These are phyloP conservation scores for Yarrowia sp. DNA, from an alignment of 805 yeast genomes.

Conservation along the genomic window DNA sequence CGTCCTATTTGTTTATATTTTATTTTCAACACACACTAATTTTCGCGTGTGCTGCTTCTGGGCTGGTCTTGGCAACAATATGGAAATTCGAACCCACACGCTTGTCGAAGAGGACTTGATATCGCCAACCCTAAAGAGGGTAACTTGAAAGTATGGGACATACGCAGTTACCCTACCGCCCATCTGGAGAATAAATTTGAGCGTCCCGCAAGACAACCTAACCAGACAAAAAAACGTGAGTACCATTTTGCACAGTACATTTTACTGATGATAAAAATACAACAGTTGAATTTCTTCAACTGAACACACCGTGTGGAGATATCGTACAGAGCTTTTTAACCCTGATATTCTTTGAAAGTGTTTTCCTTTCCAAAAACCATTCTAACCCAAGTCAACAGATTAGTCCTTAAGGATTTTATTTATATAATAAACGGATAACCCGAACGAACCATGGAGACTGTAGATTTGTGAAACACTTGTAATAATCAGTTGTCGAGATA, in stretches of 20 bases:
- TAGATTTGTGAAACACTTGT: too few species aligned
- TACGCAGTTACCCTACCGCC: slow-evolving; percentile 10
- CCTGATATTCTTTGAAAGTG: slow-evolving; percentile 38
- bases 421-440: too few species aligned
- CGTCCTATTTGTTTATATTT: too few species aligned
- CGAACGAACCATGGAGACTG: too few species aligned
- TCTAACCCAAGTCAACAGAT: not conserved
- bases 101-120: too few species aligned
- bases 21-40: too few species aligned
- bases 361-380: not conserved
- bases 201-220: not conserved
- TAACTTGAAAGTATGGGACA: not conserved
- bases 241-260: slow-evolving; percentile 1
- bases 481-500: too few species aligned
- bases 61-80: too few species aligned
- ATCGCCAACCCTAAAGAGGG: slow-evolving; percentile 16
- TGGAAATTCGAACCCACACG: too few species aligned
- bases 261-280: slow-evolving; percentile 24
- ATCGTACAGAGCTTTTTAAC: slow-evolving; percentile 46
- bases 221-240: slow-evolving; percentile 31
- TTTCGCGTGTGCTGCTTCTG: too few species aligned
- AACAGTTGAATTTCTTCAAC: slow-evolving; percentile 44
- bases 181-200: slow-evolving; percentile 12
- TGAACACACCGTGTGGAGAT: slow-evolving; percentile 41
- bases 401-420: not conserved